phyloP scores from a whole-genome alignment of 257 asterid species.

The Verbena officinalis region DNA sequence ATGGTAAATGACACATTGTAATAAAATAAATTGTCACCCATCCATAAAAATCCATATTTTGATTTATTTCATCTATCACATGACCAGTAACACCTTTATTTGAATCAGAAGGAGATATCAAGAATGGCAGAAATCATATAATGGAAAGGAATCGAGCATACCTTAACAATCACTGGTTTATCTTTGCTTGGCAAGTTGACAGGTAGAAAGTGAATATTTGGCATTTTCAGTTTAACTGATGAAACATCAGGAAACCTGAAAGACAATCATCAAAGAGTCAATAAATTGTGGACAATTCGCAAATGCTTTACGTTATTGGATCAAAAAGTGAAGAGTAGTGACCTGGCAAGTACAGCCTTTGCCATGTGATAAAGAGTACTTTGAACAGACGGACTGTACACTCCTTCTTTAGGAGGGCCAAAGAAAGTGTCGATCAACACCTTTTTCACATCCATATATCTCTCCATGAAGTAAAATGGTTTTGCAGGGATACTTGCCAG shows the following conservation, averaged over 20 bases:
- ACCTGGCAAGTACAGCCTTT: slow-evolving; percentile 85
- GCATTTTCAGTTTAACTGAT: slow-evolving; percentile 78
- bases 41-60: too few relatives aligned
- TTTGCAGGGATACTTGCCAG: slow-evolving; percentile 63
- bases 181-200: slow-evolving; percentile 88
- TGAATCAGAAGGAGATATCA: too few relatives aligned
- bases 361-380: slow-evolving; percentile 84
- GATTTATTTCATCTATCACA: too few relatives aligned
- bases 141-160: slow-evolving; percentile 32
- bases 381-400: slow-evolving; percentile 96
- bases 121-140: neutral
- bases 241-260: slow-evolving; percentile 84
- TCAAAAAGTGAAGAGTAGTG: slow-evolving; percentile 3
- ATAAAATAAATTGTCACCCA: too few relatives aligned
- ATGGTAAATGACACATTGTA: too few relatives aligned
- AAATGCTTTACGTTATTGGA: neutral
- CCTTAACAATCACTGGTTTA: slow-evolving; percentile 79
- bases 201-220: slow-evolving; percentile 91
- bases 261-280: slow-evolving; percentile 24
- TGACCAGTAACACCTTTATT: too few relatives aligned
- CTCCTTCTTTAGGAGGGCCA: slow-evolving; percentile 77
- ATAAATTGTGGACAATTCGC: neutral
- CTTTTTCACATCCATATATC: slow-evolving; percentile 68
- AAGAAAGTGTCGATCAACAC: slow-evolving; percentile 68
- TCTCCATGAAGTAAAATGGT: slow-evolving; percentile 59